Base-by-base conservation (phyloP, 2,329 filamentous ascomycete species). In the Colletotrichum musae region DNA sequence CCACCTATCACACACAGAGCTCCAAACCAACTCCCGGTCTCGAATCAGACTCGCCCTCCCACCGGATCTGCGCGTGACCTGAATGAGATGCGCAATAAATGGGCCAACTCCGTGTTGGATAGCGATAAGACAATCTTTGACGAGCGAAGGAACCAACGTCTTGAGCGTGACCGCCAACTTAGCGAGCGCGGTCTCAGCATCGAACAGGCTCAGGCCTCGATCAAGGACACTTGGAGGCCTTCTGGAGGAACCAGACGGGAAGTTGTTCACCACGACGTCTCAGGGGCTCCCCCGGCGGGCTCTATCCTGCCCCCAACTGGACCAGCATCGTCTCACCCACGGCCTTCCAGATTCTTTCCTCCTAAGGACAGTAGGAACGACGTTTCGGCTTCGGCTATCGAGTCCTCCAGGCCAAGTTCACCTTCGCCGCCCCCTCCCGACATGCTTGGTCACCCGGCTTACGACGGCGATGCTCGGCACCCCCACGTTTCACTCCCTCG, bases 391-490 rank as follows among this genome's bases (percentile, higher is more conserved):
- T 68, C 74, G 16, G 47, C 39, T 58, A 74, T 74, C 26, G 84
- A 83, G 52, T 78, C 81, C n/a, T 76, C 79, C 4, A 81, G 86
- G 48, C 80, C 84, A 5, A 83, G 82, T 21, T 92, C 90, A 6
- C 89, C 92, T 16, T 92, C 91, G 4, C 92, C 92, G 0, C 93
- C 93, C 4, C 93, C 93, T 54, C 92, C 92, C 1, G 90, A 89
- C 21, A 89, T 89, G 79, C 86, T 88, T 70, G 90, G 87, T 10
- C 93, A 95, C 74, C 93, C 93, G 6, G 93, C 87, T 2, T 93
- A 93, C 72, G 89, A 91, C 73, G 91, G 92, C 36, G 88, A 93
- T 74, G 83, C 82, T 1, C 81, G 82, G 41, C 89, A 87, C 68
- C 93, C 93, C 4, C 87, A 91, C 65, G 92, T 95, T 7, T 90